Base-by-base conservation (phyloP, 2,329 filamentous ascomycete genomes). In the Penicillium frequentans region DNA sequence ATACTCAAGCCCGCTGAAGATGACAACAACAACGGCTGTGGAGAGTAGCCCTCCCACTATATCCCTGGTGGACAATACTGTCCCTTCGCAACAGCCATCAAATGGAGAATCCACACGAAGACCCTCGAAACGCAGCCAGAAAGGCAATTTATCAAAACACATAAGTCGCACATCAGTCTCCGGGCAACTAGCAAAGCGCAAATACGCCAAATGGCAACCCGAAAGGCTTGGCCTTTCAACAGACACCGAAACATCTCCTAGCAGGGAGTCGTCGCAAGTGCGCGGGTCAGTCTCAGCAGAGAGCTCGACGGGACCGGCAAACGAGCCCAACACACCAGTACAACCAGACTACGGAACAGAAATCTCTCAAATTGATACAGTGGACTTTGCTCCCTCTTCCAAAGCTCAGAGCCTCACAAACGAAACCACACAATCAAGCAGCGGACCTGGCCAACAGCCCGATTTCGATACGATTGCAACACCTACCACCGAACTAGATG, bases 401-500 rank as follows among this genome's bases (percentile, higher is more conserved):
- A 55, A 43, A 31, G 45, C 39, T 1, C 58, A 46, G 3, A 65
- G 54, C 52, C 52, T 51, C 11, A 55, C 56, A 29, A 51, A 51
- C 37, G 54, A 44, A 29, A 56, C 53, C 31, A 31, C 16, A 21
- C 56, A 48, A 27, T 52, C 44, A 29, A 51, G 27, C 24, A 48
- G 48, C 3, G 21, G 24, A 35, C 51, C 42, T n/a, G 49, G 49
- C 26, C 50, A 56, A 50, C 27, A 55, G 3, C 56, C 58, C 3
- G 43, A 44, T 14, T 29, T 63, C 7, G 62, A 62, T 10, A 65
- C 67, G 23, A 56, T 58, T 21, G 10, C 46, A 3, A 69, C 69
- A 27, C 55, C 69, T 2, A 64, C 68, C 42, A 73, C 70, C 2
- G 87, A 84, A 27, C 86, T 98, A 59, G 95, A 99, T 62, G 84